Base-by-base conservation (phyloP, 257 asterid genomes). In the Leonotis leonurus region DNA sequence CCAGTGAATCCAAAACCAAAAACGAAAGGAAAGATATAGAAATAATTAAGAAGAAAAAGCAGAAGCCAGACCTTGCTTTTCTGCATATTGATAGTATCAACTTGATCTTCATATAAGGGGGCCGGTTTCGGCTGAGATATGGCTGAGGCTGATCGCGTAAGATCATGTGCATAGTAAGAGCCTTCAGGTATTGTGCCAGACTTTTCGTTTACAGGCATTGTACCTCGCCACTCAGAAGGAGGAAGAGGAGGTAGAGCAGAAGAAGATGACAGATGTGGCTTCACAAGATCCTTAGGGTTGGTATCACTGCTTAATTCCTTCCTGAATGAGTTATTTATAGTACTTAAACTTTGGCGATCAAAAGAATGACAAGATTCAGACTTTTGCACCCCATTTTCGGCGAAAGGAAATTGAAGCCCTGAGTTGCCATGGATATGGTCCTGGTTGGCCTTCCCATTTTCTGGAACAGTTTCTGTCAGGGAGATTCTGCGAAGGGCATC, bases 41-140 rank as follows among this genome's bases (percentile, higher is more conserved):
- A 35, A 11, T 1, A 51, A 14, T 30, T 44, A 16, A 27, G 33
- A n/a, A 60, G n/a, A 5, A 26, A 21, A 50, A 43, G n/a, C n/a
- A n/a, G n/a, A 60, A 35, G 54, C 6, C 27, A 32, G 33, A 89
- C 98, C 95, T 84, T 84, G 86, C 56, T 75, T 65, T 76, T 80
- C 84, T 65, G 69, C 62, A 53, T 8, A 65, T 64, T 54, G 62
- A 67, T 56, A 60, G 58, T 49, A 59, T 73, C 86, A 66, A 45
- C 43, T 71, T 65, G 80, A 53, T 80, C 86, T 69, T 82, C 85
- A 50, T 48, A 71, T 27, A 78, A 60, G 4, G 91, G 91, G 50
- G 91, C 90, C 43, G 96, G 95, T 67, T 84, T 86, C 45, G 90
- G 95, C 76, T 83, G 89, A 63, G 87, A 78, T 62, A 80, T 54